Percentiles rank a stretch among this genome's conserved stretches.
These are phyloP conservation scores for Citrullus colocynthis DNA, from an alignment of 306 rosid genomes.

Conservation along the genomic window DNA sequence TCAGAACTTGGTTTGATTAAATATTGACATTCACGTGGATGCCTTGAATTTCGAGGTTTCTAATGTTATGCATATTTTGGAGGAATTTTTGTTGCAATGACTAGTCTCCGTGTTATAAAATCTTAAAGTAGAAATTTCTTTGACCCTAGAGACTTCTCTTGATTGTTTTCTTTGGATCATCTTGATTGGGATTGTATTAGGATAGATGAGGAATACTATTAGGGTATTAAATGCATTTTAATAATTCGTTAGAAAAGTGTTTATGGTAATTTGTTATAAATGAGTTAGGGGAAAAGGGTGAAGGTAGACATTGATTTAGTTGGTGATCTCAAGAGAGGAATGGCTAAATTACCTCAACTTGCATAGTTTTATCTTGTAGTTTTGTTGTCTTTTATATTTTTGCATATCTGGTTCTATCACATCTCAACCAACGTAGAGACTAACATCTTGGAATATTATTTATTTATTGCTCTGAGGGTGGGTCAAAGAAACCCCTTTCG, in stretches of 20 bases:
- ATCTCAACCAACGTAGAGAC: neutral
- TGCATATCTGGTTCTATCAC: neutral
- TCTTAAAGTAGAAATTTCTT: neutral
- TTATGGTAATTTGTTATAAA: neutral
- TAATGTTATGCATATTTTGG: neutral
- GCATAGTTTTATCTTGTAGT: neutral
- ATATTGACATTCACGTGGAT: neutral
- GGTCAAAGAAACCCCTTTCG: neutral
- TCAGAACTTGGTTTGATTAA: neutral
- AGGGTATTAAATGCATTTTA: too few relatives aligned
- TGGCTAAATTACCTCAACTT: neutral
- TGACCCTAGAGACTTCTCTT: neutral
- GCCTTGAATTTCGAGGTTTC: neutral
- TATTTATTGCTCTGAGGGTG: neutral
- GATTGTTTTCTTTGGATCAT: neutral
- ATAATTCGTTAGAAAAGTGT: neutral
- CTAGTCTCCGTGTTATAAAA: neutral
- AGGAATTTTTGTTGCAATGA: neutral
- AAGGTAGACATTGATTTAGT: neutral
- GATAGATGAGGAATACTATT: too few relatives aligned
- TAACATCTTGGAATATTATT: neutral
- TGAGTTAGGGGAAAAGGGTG: neutral
- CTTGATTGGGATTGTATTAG: neutral
- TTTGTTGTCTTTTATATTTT: neutral
- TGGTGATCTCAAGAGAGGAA: neutral